These are phyloP conservation scores for Aspergillus transmontanensis DNA, from an alignment of 2,329 filamentous ascomycete genomes.

Conservation along the genomic window DNA sequence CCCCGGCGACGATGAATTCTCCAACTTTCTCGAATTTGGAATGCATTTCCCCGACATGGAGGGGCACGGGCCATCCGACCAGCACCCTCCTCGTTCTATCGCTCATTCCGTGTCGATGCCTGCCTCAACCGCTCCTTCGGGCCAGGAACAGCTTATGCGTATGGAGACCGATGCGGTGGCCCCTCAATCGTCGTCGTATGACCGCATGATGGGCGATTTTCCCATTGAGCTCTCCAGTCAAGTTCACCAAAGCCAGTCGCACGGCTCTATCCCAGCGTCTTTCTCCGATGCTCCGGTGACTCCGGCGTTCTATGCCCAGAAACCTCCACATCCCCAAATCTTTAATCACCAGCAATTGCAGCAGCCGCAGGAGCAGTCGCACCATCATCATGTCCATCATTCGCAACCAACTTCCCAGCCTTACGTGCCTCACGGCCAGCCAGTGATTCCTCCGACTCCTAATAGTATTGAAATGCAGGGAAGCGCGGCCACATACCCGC, in stretches of 20 bases:
- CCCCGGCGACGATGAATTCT: conserved; percentile 50
- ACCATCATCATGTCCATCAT: conserved; percentile 26
- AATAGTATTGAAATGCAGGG: conserved; percentile 53
- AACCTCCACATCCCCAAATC: conserved; percentile 30
- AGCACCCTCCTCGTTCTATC: conserved; percentile 35
- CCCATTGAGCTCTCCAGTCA: conserved; percentile 33
- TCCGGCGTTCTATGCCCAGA: conserved; percentile 36
- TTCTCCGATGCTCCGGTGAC: conserved; percentile 36
- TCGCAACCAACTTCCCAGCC: conserved; percentile 25
- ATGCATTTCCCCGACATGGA: conserved; percentile 49
- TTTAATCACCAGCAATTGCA: conserved; percentile 27
- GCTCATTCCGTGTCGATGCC: conserved; percentile 37
- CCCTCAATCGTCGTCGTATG: conserved; percentile 29
- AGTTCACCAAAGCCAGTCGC: conserved; percentile 23
- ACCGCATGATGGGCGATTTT: conserved; percentile 38
- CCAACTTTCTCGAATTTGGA: conserved; percentile 52
- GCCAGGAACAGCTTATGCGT: conserved; percentile 28
- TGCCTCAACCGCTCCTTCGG: conserved; percentile 29
- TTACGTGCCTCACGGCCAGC: conserved; percentile 34
- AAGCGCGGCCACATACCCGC: conserved; percentile 42
- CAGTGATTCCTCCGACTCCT: conserved; percentile 50
- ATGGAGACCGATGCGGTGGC: conserved; percentile 32
- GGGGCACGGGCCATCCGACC: conserved; percentile 40
- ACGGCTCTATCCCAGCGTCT: conserved; percentile 28
- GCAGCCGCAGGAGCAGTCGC: conserved; percentile 32